Conservation (phyloP, 2,329 filamentous ascomycete species). For the Gaeumannomyces sp. region DNA sequence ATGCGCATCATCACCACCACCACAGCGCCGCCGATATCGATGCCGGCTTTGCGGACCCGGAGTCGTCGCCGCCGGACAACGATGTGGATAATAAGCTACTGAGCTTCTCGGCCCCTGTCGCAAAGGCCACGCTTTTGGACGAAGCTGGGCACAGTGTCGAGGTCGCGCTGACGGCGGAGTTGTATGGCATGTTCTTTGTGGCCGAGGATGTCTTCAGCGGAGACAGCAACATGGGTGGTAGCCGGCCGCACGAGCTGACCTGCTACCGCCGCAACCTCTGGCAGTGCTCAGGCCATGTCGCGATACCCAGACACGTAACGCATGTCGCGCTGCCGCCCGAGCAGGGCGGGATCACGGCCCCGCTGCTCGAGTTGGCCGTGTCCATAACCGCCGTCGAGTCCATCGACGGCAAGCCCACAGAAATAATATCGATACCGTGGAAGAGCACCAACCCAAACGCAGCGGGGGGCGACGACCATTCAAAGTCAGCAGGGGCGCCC, state of each 20-base stretch:
- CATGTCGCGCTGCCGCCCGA: slow-evolving; percentile 56
- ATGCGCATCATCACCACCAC: slow-evolving; percentile 48
- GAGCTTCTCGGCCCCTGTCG: slow-evolving; percentile 61
- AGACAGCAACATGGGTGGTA: slow-evolving; percentile 37
- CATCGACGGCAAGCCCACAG: slow-evolving; percentile 84
- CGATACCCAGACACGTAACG: slow-evolving; percentile 64
- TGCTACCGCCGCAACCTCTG: slow-evolving; percentile 94
- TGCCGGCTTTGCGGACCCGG: slow-evolving; percentile 57
- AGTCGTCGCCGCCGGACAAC: slow-evolving; percentile 38
- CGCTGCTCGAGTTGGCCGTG: slow-evolving; percentile 71
- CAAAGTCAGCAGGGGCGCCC: slow-evolving; percentile 45
- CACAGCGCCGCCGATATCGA: slow-evolving; percentile 56
- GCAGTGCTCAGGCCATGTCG: slow-evolving; percentile 86
- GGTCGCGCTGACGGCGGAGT: slow-evolving; percentile 63
- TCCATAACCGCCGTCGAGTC: slow-evolving; percentile 83
- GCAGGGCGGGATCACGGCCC: slow-evolving; percentile 64
- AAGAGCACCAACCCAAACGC: slow-evolving; percentile 60
- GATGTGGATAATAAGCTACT: slow-evolving; percentile 65
- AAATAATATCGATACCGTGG: slow-evolving; percentile 96
- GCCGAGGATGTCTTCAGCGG: slow-evolving; percentile 72
- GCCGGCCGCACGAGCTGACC: slow-evolving; percentile 70
- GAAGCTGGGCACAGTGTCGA: slow-evolving; percentile 58
- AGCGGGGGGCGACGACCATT: slow-evolving; percentile 20
- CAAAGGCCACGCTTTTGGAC: slow-evolving; percentile 58
- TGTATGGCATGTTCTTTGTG: slow-evolving; percentile 85